A percentile compares a stretch with the other conserved stretches of the same genome.
Evolutionary conservation across 2,329 filamentous ascomycete species (phyloP).

Genomic region (Capronia coronata): DNA sequence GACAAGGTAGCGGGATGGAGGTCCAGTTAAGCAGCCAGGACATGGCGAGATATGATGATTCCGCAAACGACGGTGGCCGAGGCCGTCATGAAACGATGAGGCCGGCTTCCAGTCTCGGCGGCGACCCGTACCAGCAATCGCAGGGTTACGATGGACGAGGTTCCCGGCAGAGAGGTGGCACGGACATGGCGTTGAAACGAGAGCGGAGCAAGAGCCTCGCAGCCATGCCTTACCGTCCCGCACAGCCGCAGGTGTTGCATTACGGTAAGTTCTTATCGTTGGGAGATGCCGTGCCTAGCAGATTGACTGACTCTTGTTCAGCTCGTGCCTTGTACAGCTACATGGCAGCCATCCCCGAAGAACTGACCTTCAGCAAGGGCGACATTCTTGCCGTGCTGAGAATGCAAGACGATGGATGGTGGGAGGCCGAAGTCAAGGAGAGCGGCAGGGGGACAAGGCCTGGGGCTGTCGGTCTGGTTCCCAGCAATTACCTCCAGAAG

Average conservation of each 20-base stretch:
- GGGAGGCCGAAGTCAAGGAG: conserved; percentile 85
- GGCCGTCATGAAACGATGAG: conserved; percentile 53
- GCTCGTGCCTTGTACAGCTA: conserved; percentile 93
- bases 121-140: conserved; percentile 33
- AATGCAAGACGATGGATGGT: conserved; percentile 97
- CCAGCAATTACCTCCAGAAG: conserved; percentile 60
- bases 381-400: conserved; percentile 83
- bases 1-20: conserved; percentile 51
- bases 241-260: conserved; percentile 59
- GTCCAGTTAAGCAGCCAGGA: conserved; percentile 55
- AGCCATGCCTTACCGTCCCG: conserved; percentile 44
- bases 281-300: background rate
- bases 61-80: conserved; percentile 33
- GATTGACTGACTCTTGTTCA: conserved; percentile 36
- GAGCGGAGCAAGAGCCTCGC: conserved; percentile 77
- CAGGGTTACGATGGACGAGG: conserved; percentile 26
- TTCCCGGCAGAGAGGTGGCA: conserved; percentile 38
- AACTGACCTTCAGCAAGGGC: conserved; percentile 85
- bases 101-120: conserved; percentile 47
- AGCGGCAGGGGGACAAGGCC: conserved; percentile 42
- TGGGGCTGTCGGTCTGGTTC: conserved; percentile 55
- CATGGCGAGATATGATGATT: conserved; percentile 51
- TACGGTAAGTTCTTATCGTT: conserved; percentile 64
- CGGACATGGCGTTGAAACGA: conserved; percentile 30
- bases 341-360: conserved; percentile 87